Evolutionary conservation across 352 stramenopile species (phyloP), one percentile per base, ranked within the genome.

Genomic region (Phytophthora melonis): DNA sequence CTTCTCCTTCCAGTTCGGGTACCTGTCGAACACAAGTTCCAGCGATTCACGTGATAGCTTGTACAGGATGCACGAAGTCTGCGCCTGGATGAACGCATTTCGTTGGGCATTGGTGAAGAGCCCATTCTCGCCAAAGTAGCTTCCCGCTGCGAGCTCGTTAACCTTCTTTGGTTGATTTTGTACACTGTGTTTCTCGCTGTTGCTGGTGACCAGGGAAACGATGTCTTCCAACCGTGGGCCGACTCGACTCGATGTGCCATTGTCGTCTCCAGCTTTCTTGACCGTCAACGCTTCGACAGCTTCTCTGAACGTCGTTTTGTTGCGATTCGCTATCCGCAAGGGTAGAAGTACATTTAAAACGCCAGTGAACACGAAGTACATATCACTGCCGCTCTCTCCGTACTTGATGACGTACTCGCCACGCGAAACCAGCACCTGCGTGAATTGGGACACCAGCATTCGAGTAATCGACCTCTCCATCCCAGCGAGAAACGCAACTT

Each of bases 281-380:
- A 18, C 25, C 4, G 25, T 11, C 5, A 57, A 32, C 5, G 50
- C 50, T 16, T 57, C 23, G 1, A 23, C 23, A 21, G 23, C 50
- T 36, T 57, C 50, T 45, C 47, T 60, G 16, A 60, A 60, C 25
- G 54, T 45, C 3, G 25, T 60, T 39, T 43, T 60, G 30, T 60
- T 60, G 18, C 30, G 54, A 32, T 60, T 60, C 3, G 54, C 54
- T 13, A 60, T 27, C 9, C 54, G 16, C 30, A 63, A 70, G 5
- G 78, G 75, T 5, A 87, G 14, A 39, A 90, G 53, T 5, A 77
- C 74, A 13, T 80, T 72, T 11, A 93, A 56, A 8, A 82, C 58
- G 3, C 86, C 83, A 1, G 82, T 84, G 43, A 89, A 91, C 1
- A 93, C 83, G 52, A 93, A 91, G 60, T 76, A 91, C 83, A 93